Base-by-base conservation (phyloP, 306 rosid species). In the Rosa chinensis region DNA sequence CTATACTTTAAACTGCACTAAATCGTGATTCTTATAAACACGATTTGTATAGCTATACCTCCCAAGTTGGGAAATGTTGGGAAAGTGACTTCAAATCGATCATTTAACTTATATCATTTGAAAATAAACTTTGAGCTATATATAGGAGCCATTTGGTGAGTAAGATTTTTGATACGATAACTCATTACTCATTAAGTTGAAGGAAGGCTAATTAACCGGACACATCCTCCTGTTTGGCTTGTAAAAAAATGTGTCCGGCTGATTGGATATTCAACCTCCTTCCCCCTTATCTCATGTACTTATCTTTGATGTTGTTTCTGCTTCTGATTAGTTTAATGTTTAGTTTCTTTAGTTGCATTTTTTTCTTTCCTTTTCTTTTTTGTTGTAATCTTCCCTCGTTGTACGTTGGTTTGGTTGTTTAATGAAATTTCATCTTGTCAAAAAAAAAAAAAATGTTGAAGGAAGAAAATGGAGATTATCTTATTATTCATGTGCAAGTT, bases 11-110 rank as follows among this genome's bases (percentile, higher is more conserved):
- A 55, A 0, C 13, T 39, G 13, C 66, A 43, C 14, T 21, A 58
- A 25, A 58, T 56, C 53, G 8, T 56, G 52, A 56, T 39, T 73
- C 37, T 55, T 73, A 14, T 52, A 21, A 6, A 55, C 47, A 72
- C 5, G 8, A 20, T 39, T 39, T 56, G 50, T 56, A 7, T 10
- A 5, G 10, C 21, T 72, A 35, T 18, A 12, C 44, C 62, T 53
- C 32, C 21, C 77, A 32, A 18, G 47, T 72, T 72, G 28, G 76
- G 50, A 55, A 39, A n/a, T 23, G 40, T 74, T 56, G 70, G 70
- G 44, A 59, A 43, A 42, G 70, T 59, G 78, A 53, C 66, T 73
- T 52, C 66, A 35, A 37, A 45, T 32, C 21, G 37, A 28, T 73
- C 23, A 52, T 18, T 10, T 53, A 35, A 53, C 77, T n/a, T 3